Evolutionary conservation across 192 early-diverging fungal genomes (phyloP).

Genomic region (Coemansia guatemalensis): DNA sequence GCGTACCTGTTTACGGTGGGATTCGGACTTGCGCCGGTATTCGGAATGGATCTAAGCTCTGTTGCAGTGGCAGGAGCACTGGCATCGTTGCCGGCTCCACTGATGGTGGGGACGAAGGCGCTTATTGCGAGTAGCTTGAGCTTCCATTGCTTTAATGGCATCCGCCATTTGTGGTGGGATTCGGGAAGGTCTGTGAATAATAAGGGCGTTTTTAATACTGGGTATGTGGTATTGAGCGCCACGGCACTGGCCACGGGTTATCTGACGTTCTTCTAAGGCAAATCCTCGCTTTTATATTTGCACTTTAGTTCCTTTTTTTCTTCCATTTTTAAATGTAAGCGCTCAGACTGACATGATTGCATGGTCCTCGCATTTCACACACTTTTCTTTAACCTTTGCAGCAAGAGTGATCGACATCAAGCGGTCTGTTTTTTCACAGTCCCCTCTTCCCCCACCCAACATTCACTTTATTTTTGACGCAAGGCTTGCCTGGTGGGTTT

Average conservation of each 20-base stretch:
- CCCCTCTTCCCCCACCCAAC: background rate
- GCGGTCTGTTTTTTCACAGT: background rate
- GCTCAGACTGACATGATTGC: background rate
- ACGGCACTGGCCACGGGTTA: conserved; percentile 59
- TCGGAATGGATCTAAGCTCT: conserved; percentile 65
- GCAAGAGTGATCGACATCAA: background rate
- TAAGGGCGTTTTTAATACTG: conserved; percentile 79
- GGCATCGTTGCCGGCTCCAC: conserved; percentile 65
- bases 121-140: conserved; percentile 69
- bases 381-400: background rate
- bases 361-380: background rate
- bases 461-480: background rate
- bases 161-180: conserved; percentile 95
- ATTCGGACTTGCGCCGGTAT: conserved; percentile 63
- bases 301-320: too few relatives aligned
- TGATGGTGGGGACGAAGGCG: conserved; percentile 71
- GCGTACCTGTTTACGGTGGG: conserved; percentile 69
- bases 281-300: background rate
- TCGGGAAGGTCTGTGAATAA: conserved; percentile 65
- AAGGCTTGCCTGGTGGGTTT: background rate
- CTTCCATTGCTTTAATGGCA: conserved; percentile 83
- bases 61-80: conserved; percentile 65
- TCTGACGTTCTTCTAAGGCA: conserved; percentile 57
- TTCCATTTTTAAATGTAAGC: too few relatives aligned
- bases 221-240: conserved; percentile 71